Evolutionary conservation across 2,329 filamentous ascomycete genomes (phyloP), one percentile per base, ranked within the genome.

Genomic region (Cordyceps cicadae): DNA sequence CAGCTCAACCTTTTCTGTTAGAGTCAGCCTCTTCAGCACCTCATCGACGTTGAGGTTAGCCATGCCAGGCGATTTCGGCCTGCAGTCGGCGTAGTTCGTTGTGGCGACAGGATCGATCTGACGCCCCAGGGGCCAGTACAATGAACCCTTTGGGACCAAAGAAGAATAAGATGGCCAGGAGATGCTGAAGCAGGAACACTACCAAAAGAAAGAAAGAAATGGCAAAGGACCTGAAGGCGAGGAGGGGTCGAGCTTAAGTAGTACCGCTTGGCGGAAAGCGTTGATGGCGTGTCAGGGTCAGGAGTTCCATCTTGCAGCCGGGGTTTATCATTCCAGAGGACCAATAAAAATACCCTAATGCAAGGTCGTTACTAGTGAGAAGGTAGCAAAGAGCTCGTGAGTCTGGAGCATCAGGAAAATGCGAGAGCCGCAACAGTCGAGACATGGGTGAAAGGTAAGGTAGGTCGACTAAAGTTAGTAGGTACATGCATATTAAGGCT

Each of bases 1-100:
- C 49, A 84, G 72, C 48, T 80, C 78, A 54, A 81, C 75, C 69
- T 84, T 84, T 66, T 84, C 80, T 5, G 71, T 68, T 54, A 79
- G 69, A 12, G 76, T 78, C 60, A 84, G 78, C 74, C 82, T 81
- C 66, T 79, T 78, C 49, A 84, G 74, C 34, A 81, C 70, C 62
- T 78, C 76, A 60, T 83, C 81, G 9, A 84, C 79, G 58, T 84
- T 74, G 46, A 84, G 76, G 64, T 81, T 74, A 34, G 78, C 77
- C 77, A 81, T 81, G 54, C 62, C 69, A 64, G 54, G 39, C 8
- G 32, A 24, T 60, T 21, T 39, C 15, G 15, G 11, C 58, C n/a
- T 54, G 46, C 32, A 59, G 45, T 46, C 41, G 1, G 43, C 41
- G 49, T 29, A 12, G 11, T 46, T 29, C 29, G 29, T 8, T 54